phyloP scores from a whole-genome alignment of 2,329 filamentous ascomycete species.

The Talaromyces verruculosus region DNA sequence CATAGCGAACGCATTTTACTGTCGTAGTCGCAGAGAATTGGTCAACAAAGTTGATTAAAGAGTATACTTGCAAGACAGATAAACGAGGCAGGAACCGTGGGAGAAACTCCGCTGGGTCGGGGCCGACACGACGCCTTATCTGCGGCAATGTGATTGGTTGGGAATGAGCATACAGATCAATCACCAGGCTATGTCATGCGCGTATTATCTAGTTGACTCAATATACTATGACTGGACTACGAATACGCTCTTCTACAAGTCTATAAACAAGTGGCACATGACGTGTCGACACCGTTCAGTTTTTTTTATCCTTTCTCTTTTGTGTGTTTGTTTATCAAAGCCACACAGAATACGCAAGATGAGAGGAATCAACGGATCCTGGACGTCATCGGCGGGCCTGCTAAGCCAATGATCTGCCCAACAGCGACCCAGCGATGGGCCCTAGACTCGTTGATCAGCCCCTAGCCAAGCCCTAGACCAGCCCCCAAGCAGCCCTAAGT shows the following conservation, averaged over 20 bases:
- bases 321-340: not conserved
- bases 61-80: not conserved
- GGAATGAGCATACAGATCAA: not conserved
- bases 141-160: not conserved
- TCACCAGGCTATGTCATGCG: slow-evolving; percentile 10
- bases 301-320: not conserved
- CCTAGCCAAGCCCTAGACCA: not conserved
- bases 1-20: slow-evolving; percentile 19
- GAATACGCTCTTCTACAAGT: not conserved
- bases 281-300: not conserved
- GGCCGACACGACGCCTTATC: not conserved
- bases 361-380: not conserved
- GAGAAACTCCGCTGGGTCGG: not conserved
- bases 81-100: not conserved
- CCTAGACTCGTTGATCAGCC: not conserved
- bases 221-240: not conserved
- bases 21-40: not conserved
- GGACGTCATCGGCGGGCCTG: slow-evolving; percentile 8
- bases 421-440: not conserved
- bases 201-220: not conserved
- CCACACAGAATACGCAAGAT: not conserved
- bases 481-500: not conserved
- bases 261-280: not conserved
- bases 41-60: not conserved
- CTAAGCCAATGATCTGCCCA: not conserved